Evolutionary conservation across 2,329 filamentous ascomycete species (phyloP).

Genomic region (Blastomyces silverae): DNA sequence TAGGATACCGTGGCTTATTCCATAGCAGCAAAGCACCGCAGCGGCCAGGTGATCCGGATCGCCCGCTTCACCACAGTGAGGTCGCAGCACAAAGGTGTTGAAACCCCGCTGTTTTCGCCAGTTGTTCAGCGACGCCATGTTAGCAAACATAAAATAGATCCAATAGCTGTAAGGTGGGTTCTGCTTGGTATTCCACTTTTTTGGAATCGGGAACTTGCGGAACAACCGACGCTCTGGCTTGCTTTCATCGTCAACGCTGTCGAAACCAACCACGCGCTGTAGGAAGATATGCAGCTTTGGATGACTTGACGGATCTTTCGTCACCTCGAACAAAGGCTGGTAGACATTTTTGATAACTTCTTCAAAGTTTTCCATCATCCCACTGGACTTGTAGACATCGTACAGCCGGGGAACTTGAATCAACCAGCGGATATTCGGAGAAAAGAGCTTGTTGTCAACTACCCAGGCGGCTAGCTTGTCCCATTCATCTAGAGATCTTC

Average conservation of each 20-base stretch:
- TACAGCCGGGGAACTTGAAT: constrained; percentile 92
- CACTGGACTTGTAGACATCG: constrained; percentile 88
- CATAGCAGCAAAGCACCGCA: constrained; percentile 85
- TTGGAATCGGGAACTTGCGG: constrained; percentile 88
- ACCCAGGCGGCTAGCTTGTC: constrained; percentile 97
- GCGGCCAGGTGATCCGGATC: constrained; percentile 94
- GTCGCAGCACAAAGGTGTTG: constrained; percentile 88
- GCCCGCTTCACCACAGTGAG: constrained; percentile 93
- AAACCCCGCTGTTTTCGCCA: constrained; percentile 88
- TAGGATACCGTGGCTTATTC: constrained; percentile 89
- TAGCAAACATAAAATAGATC: constrained; percentile 96
- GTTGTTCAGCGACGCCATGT: constrained; percentile 84
- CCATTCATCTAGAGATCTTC: constrained; percentile 88
- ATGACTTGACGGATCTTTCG: constrained; percentile 74
- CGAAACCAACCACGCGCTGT: constrained; percentile 91
- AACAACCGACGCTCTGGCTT: constrained; percentile 92
- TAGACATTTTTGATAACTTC: constrained; percentile 88
- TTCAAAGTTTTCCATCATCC: constrained; percentile 81
- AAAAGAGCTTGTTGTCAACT: constrained; percentile 95
- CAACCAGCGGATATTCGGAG: constrained; percentile 94
- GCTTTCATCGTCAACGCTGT: constrained; percentile 97
- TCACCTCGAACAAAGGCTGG: constrained; percentile 89
- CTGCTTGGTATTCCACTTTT: constrained; percentile 81
- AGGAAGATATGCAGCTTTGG: constrained; percentile 92
- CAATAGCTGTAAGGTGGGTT: constrained; percentile 99